phyloP scores from a whole-genome alignment of 2,329 filamentous ascomycete species.

The Venturia oleaginea region DNA sequence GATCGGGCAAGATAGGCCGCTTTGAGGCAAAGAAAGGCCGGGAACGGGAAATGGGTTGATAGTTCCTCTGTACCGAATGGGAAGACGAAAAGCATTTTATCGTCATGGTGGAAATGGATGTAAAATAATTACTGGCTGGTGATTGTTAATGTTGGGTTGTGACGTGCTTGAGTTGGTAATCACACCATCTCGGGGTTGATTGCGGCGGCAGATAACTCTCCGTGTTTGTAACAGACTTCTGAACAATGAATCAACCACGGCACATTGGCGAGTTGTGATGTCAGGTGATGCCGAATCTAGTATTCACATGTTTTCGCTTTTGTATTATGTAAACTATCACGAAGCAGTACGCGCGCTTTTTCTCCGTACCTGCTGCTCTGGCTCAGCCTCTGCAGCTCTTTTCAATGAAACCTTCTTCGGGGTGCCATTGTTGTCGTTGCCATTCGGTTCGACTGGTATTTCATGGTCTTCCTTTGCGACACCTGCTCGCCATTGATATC shows the following conservation, averaged over 20 bases:
- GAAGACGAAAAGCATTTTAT: not conserved
- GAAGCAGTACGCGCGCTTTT: not conserved
- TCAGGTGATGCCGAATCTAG: not conserved
- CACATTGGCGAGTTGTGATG: not conserved
- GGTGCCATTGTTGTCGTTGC: not conserved
- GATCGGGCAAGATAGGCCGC: not conserved
- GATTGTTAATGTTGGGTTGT: slow-evolving; percentile 4
- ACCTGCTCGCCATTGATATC: slow-evolving; percentile 34
- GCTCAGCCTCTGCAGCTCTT: not conserved
- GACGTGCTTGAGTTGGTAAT: not conserved
- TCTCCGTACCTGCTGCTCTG: not conserved
- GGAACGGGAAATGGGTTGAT: not conserved
- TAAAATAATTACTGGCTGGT: not conserved
- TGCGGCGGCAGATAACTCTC: not conserved
- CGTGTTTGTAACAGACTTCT: not conserved
- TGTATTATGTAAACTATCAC: not conserved
- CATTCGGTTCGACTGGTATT: slow-evolving; percentile 17
- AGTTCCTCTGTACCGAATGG: not conserved
- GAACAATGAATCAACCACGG: not conserved
- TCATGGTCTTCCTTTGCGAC: slow-evolving; percentile 24
- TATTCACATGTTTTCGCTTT: not conserved
- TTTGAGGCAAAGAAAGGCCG: not conserved
- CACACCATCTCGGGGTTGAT: not conserved
- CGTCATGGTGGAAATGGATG: slow-evolving; percentile 1
- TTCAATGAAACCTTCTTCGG: not conserved